These are phyloP conservation scores for Neurospora tetraspora DNA, from an alignment of 495 filamentous ascomycete genomes.

Conservation along the genomic window DNA sequence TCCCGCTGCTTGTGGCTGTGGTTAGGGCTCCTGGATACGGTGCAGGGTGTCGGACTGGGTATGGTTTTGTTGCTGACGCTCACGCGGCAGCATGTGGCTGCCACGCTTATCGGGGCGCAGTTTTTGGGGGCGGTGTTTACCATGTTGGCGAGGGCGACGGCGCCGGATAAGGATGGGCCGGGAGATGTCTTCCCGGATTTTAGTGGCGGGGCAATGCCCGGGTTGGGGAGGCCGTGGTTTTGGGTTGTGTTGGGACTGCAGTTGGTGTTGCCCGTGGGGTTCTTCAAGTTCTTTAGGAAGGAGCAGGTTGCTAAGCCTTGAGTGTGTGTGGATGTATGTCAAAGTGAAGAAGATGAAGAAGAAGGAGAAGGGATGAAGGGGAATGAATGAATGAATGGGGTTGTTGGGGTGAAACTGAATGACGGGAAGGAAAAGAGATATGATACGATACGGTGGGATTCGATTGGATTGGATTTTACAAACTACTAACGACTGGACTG, in stretches of 20 bases:
- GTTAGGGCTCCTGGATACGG: slow-evolving; percentile 50
- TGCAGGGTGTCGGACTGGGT: slow-evolving; percentile 49
- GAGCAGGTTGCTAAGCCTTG: slow-evolving; percentile 60
- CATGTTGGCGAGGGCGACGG: slow-evolving; percentile 43
- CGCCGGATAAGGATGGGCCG: slow-evolving; percentile 45
- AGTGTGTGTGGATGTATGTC: background rate
- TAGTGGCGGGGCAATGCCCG: slow-evolving; percentile 22
- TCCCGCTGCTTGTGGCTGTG: slow-evolving; percentile 50
- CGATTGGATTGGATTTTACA: too few species aligned
- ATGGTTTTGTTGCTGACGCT: slow-evolving; percentile 53
- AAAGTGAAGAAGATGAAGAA: too few species aligned
- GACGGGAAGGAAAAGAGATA: too few species aligned
- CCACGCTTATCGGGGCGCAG: slow-evolving; percentile 46
- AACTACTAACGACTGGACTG: background rate
- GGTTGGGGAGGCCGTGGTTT: slow-evolving; percentile 50
- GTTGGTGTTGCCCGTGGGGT: slow-evolving; percentile 49
- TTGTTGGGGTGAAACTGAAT: too few species aligned
- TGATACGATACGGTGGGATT: too few species aligned
- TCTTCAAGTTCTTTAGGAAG: slow-evolving; percentile 58
- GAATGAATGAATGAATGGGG: background rate
- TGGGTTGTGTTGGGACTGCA: slow-evolving; percentile 54
- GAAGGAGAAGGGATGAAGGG: too few species aligned
- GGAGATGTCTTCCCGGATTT: slow-evolving; percentile 53
- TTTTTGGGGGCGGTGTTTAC: slow-evolving; percentile 44
- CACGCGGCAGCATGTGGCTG: slow-evolving; percentile 48